Conservation (phyloP, 2,329 filamentous ascomycete genomes). For the Stagonosporopsis rhizophila region DNA sequence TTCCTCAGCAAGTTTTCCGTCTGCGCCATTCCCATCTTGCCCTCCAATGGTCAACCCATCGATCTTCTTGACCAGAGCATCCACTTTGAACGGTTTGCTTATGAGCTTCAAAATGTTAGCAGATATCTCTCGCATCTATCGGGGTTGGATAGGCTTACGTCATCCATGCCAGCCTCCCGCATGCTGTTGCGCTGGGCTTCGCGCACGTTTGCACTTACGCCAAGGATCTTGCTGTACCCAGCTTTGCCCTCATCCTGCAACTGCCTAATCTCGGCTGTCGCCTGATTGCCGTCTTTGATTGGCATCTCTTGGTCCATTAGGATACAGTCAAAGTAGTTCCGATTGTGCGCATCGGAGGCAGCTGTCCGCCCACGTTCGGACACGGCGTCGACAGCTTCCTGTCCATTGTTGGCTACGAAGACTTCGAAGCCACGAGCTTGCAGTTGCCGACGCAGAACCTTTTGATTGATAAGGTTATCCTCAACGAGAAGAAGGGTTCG, state of each 20-base stretch:
- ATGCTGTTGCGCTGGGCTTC: conserved; percentile 44
- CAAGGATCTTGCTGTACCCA: conserved; percentile 46
- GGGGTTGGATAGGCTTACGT: conserved; percentile 2
- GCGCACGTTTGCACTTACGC: conserved; percentile 50
- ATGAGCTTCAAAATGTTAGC: conserved; percentile 28
- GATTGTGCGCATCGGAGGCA: conserved; percentile 19
- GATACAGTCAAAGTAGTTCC: conserved; percentile 51
- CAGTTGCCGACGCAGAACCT: conserved; percentile 58
- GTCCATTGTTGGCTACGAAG: conserved; percentile 53
- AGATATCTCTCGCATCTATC: too few relatives aligned
- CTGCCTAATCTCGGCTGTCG: conserved; percentile 49
- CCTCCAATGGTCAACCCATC: conserved; percentile 26
- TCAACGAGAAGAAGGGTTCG: conserved; percentile 54
- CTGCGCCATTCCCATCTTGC: conserved; percentile 5
- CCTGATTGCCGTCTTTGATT: conserved; percentile 52
- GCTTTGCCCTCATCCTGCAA: conserved; percentile 45
- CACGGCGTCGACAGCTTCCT: conserved; percentile 54
- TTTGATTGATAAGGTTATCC: conserved; percentile 59
- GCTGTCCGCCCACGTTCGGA: conserved; percentile 32
- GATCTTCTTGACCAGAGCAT: conserved; percentile 44
- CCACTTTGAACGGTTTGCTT: conserved; percentile 50
- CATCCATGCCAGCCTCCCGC: conserved; percentile 49
- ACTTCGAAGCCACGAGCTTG: conserved; percentile 53
- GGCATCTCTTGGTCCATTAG: conserved; percentile 57
- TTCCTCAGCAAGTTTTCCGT: conserved; percentile 1